Evolutionary conservation across 257 asterid genomes (phyloP).

Genomic region (Rauvolfia tetraphylla): DNA sequence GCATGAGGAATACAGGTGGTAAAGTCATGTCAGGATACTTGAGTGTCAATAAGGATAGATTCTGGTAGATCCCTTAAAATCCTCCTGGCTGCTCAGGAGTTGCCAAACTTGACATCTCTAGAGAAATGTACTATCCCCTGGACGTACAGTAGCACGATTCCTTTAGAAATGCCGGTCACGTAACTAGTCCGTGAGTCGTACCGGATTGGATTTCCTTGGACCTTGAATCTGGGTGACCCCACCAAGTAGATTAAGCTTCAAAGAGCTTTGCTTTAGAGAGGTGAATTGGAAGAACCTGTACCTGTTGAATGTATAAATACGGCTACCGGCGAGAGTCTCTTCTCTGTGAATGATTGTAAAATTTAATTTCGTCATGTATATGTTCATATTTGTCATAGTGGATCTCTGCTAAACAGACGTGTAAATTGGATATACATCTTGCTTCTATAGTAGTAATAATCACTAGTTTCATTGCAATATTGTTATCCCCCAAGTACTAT

Average conservation of each 20-base stretch:
- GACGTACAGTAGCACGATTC: not conserved
- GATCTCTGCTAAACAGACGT: not conserved
- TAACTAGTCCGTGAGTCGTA: no score
- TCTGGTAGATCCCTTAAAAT: constrained; percentile 52
- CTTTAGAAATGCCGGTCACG: not conserved
- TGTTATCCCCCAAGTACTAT: no score
- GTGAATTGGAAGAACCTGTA: not conserved
- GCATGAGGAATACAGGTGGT: constrained; percentile 93
- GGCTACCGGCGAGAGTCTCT: not conserved
- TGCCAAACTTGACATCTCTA: not conserved
- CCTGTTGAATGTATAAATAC: not conserved
- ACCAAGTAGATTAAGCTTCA: not conserved
- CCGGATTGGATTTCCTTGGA: not conserved
- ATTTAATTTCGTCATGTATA: not conserved
- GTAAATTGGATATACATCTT: not conserved
- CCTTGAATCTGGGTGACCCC: not conserved
- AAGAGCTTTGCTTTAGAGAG: not conserved
- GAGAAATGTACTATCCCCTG: not conserved
- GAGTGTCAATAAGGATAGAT: constrained; percentile 91
- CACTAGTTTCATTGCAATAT: not conserved
- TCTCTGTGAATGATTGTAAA: not conserved
- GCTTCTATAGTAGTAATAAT: not conserved
- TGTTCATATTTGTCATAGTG: not conserved
- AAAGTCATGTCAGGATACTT: constrained; percentile 92
- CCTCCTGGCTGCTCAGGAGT: not conserved